These are phyloP conservation scores for Bombardia bombarda DNA, from an alignment of 495 filamentous ascomycete genomes.

Conservation along the genomic window DNA sequence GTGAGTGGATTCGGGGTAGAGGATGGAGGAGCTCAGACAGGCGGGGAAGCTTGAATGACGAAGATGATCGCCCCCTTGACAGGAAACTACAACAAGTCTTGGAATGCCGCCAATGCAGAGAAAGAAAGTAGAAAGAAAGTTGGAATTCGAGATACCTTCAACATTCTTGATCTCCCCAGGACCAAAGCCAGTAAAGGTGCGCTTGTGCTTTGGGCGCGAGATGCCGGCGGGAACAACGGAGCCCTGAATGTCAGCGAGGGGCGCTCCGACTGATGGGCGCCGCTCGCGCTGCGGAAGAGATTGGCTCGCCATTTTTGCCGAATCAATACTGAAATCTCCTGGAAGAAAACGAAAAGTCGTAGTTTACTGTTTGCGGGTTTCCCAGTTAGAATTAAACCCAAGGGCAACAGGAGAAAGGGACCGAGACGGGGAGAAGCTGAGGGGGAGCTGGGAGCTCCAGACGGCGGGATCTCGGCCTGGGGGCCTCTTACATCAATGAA, in stretches of 20 bases:
- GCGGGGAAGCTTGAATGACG: neutral
- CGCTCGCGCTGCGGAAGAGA: slow-evolving; percentile 39
- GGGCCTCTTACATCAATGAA: neutral
- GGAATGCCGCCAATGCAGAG: neutral
- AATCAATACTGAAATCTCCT: no score
- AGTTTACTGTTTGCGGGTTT: no score
- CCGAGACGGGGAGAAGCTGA: neutral
- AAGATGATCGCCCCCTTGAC: neutral
- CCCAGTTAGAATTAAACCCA: neutral
- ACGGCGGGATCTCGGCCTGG: no score
- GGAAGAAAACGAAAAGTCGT: no score
- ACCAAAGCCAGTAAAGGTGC: slow-evolving; percentile 88
- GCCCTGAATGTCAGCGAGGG: slow-evolving; percentile 73
- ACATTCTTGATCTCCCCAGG: slow-evolving; percentile 85
- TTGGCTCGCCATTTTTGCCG: slow-evolving; percentile 26
- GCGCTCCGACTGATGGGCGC: slow-evolving; percentile 69
- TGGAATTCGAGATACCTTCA: slow-evolving; percentile 47
- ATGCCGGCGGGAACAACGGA: slow-evolving; percentile 64
- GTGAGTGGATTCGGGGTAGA: slow-evolving; percentile 3
- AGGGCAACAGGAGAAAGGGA: neutral
- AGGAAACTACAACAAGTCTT: no score
- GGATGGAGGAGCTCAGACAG: slow-evolving; percentile 2
- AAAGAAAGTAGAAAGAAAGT: neutral
- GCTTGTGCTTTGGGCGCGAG: slow-evolving; percentile 86
- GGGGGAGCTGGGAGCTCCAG: neutral